These are phyloP conservation scores for Lyophyllum semitale DNA, from an alignment of 768 basidiomycete genomes.

Conservation along the genomic window DNA sequence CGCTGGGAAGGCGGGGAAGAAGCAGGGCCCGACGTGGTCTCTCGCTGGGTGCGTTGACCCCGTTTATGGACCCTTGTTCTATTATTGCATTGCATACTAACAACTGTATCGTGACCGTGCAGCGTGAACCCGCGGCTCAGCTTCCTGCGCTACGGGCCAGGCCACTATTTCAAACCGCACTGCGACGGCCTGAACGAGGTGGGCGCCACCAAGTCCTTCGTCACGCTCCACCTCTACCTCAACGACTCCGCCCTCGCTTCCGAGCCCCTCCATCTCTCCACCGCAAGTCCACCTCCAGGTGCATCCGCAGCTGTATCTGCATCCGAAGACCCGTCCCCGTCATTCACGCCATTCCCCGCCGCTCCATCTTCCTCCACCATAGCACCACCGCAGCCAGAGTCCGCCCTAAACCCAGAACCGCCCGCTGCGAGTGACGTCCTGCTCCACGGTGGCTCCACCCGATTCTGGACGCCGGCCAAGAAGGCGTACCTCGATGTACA, in stretches of 20 bases:
- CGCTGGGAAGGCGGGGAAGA: constrained; percentile 22
- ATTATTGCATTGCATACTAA: neutral
- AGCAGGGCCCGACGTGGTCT: constrained; percentile 32
- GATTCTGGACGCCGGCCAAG: constrained; percentile 42
- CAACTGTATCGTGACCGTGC: neutral
- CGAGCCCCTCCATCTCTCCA: neutral
- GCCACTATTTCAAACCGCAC: constrained; percentile 42
- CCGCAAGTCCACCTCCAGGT: neutral
- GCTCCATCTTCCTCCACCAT: no score
- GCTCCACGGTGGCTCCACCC: constrained; percentile 37
- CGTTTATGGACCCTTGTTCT: neutral
- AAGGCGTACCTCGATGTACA: constrained; percentile 25
- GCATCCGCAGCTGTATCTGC: no score
- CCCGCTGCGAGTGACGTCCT: neutral
- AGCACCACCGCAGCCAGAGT: neutral
- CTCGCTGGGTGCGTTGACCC: constrained; percentile 33
- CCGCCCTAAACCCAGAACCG: neutral
- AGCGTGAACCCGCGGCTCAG: constrained; percentile 41
- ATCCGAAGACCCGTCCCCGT: neutral
- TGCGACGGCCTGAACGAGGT: constrained; percentile 38
- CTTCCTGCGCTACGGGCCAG: constrained; percentile 44
- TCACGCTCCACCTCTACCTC: constrained; percentile 46
- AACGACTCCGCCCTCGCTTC: constrained; percentile 28
- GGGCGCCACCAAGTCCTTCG: constrained; percentile 37
- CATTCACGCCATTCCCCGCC: neutral